Percentiles rank a stretch among this genome's conserved stretches.
These are phyloP conservation scores for Chrysoporthe puriensis DNA, from an alignment of 2,329 filamentous ascomycete genomes.

Conservation along the genomic window DNA sequence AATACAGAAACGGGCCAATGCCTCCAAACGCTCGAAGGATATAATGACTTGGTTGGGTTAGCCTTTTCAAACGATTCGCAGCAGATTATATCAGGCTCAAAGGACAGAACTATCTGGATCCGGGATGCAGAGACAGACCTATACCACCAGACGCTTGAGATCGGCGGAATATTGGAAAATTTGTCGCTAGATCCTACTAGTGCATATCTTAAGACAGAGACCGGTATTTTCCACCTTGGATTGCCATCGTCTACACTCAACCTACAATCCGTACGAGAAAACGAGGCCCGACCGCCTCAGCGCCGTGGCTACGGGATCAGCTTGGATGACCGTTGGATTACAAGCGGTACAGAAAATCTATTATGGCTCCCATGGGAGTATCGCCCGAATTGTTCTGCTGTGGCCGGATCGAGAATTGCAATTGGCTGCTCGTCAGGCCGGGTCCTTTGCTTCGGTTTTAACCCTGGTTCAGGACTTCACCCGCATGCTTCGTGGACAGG, in stretches of 20 bases:
- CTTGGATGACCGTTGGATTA: constrained; percentile 1
- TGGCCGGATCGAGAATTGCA: not conserved
- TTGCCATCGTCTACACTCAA: not conserved
- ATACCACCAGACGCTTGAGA: not conserved
- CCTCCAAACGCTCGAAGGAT: constrained; percentile 11
- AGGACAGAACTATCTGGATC: constrained; percentile 8
- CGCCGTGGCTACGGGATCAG: constrained; percentile 2
- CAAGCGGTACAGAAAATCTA: not conserved
- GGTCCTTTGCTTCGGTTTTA: not conserved
- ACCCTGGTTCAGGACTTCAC: not conserved
- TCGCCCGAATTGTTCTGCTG: not conserved
- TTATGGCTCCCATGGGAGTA: constrained; percentile 10
- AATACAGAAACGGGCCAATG: not conserved
- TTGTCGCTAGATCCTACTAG: not conserved
- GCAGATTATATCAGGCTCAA: not conserved
- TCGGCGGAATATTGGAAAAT: too few species aligned
- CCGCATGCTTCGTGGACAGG: too few species aligned
- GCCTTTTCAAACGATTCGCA: constrained; percentile 22
- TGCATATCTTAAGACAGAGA: not conserved
- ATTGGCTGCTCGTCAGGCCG: constrained; percentile 1
- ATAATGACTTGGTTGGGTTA: not conserved
- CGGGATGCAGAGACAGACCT: constrained; percentile 13
- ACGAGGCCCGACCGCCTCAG: not conserved
- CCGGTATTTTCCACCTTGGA: constrained; percentile 9
- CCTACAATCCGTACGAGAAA: not conserved